Percentiles rank a stretch among this genome's conserved stretches.
Conservation (phyloP, 73 alveolate species). For the Uronychia binucleata region DNA sequence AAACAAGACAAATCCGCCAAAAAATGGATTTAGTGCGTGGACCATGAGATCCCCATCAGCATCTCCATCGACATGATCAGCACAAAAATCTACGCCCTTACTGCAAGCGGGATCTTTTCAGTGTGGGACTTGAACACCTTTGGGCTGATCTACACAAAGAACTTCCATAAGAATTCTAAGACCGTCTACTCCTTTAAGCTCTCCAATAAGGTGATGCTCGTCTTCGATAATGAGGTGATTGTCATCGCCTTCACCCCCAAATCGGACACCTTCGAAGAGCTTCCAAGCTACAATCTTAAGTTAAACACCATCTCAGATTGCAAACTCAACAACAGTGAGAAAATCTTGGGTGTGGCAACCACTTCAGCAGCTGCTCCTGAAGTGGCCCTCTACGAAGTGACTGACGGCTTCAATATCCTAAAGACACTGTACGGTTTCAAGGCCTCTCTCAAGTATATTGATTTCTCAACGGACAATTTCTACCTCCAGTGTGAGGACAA, state of each 20-base stretch:
- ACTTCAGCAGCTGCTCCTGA: conserved; percentile 75
- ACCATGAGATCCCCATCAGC: conserved; percentile 71
- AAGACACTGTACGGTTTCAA: conserved; percentile 68
- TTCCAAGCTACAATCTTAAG: conserved; percentile 33
- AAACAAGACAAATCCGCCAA: conserved; percentile 27
- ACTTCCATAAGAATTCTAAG: conserved; percentile 66
- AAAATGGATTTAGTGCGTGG: conserved; percentile 73
- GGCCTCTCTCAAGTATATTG: conserved; percentile 74
- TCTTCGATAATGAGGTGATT: conserved; percentile 73
- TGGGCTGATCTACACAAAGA: conserved; percentile 55
- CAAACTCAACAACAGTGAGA: conserved; percentile 57
- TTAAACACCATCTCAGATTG: conserved; percentile 63
- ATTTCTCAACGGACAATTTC: conserved; percentile 84
- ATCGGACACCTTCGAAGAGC: conserved; percentile 45
- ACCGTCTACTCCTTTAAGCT: conserved; percentile 71
- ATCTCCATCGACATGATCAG: conserved; percentile 65
- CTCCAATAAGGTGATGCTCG: conserved; percentile 71
- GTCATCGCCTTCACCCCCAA: conserved; percentile 56
- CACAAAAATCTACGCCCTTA: conserved; percentile 56
- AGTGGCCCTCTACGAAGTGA: conserved; percentile 67
- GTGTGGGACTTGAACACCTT: conserved; percentile 78
- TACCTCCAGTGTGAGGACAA: conserved; percentile 81
- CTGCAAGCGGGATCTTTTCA: conserved; percentile 78
- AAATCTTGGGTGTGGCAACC: conserved; percentile 71
- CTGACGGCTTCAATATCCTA: conserved; percentile 67